Evolutionary conservation across 1,139 yeast species (phyloP), one percentile per base, ranked within the genome.

Genomic region (Groenewaldozyma auringiensis): DNA sequence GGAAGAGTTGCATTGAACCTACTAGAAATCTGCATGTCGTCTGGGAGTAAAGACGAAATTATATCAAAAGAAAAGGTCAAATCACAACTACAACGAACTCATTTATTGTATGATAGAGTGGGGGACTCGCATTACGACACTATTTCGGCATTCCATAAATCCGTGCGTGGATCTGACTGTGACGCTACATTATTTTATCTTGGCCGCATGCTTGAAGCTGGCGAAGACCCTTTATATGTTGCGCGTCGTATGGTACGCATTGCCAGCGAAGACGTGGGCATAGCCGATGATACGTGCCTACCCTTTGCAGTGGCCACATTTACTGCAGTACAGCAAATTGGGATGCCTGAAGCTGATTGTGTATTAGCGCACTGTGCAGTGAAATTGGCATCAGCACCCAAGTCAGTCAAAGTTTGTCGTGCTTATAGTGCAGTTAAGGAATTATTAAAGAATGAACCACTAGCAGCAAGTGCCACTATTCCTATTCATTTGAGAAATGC

Each of bases 111-210:
- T 59, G 98, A 94, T 61, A 72, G 86, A 44, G 81, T 78, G 37
- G 97, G 96, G 0, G 98, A 92, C 55, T 79, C 80, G 2, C 98
- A 92, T 62, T 94, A 92, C 63, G 99, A 92, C 61, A 79, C 95
- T 0, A 92, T 92, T 3, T 84, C 95, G 36, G 96, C 96, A 1
- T 82, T 94, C 54, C 97, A 92, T 66, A 92, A 92, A 59, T 78
- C 95, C 0, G 76, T 92, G 0, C 72, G 98, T 45, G 98, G 97
- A 0, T 76, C 85, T 0, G 82, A 89, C 59, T 82, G 92, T 0
- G 87, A 92, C 64, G 97, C 97, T 0, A 82, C 97, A 0, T 67
- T 92, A 50, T 88, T 82, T 62, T 92, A 92, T 58, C 68, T 92
- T 21, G 92, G 82, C 0, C 75, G 88, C 46, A 89, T 92, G 97